Evolutionary conservation across 306 rosid species (phyloP).

Genomic region (Lotus japonicus): DNA sequence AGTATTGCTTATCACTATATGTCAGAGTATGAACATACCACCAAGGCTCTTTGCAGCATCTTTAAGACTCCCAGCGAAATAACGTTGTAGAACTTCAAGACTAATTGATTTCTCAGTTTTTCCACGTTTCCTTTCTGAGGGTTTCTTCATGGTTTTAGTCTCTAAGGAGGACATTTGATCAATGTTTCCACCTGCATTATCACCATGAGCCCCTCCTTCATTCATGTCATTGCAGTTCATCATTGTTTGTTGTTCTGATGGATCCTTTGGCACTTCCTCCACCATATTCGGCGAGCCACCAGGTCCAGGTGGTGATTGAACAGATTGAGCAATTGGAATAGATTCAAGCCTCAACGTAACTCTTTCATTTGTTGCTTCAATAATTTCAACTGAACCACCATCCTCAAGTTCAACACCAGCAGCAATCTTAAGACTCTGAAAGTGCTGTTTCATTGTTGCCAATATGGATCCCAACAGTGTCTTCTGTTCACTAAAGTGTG

Average conservation of each 20-base stretch:
- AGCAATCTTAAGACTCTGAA: conserved; percentile 81
- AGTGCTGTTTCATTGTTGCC: conserved; percentile 68
- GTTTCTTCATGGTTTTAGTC: conserved; percentile 50
- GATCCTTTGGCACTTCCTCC: conserved; percentile 37
- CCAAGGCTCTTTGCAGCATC: conserved; percentile 99
- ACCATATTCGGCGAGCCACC: conserved; percentile 31
- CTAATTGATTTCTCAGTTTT: conserved; percentile 93
- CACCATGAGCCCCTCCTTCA: conserved; percentile 27
- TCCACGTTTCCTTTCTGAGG: conserved; percentile 73
- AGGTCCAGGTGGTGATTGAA: conserved; percentile 34
- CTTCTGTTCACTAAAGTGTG: conserved; percentile 47
- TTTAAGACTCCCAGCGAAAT: conserved; percentile 95
- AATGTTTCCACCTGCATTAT: conserved; percentile 27
- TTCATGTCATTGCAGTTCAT: conserved; percentile 23
- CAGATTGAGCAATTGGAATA: conserved; percentile 31
- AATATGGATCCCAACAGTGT: conserved; percentile 62
- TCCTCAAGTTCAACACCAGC: conserved; percentile 62
- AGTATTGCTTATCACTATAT: background rate
- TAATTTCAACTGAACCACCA: conserved; percentile 48
- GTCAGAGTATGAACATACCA: conserved; percentile 42
- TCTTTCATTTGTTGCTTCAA: conserved; percentile 49
- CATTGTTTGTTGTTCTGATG: conserved; percentile 31
- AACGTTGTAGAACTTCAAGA: conserved; percentile 78
- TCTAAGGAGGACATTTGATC: conserved; percentile 31
- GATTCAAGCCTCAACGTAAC: conserved; percentile 47